Evolutionary conservation across 306 rosid species (phyloP).

Genomic region (Gynostemma pentaphyllum): DNA sequence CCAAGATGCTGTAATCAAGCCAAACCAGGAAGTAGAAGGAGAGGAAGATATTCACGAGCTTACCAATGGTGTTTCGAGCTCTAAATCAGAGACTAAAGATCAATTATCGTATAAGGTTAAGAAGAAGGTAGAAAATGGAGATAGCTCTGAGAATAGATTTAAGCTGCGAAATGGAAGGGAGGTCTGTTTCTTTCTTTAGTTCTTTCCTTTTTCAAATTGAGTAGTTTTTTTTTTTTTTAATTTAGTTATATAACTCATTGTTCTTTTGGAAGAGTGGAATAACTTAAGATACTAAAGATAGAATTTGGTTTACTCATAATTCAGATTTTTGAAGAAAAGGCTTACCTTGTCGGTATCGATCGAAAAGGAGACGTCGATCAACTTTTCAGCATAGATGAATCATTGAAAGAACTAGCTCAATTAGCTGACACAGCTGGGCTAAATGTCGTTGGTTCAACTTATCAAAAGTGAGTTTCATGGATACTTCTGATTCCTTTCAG

Average conservation of each 20-base stretch:
- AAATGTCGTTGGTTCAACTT: slow-evolving; percentile 69
- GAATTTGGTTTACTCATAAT: slow-evolving; percentile 1
- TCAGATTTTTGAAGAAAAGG: slow-evolving; percentile 80
- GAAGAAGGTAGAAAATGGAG: slow-evolving; percentile 40
- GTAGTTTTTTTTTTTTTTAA: too few species aligned
- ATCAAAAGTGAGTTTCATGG: slow-evolving; percentile 43
- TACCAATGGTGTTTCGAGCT: background rate
- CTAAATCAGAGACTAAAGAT: slow-evolving; percentile 1
- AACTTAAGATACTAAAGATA: background rate
- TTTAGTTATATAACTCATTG: background rate
- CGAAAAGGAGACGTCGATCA: slow-evolving; percentile 41
- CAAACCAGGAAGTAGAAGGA: background rate
- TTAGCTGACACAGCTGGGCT: slow-evolving; percentile 95
- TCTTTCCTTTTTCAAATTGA: background rate
- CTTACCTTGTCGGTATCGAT: slow-evolving; percentile 80
- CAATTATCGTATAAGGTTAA: slow-evolving; percentile 18
- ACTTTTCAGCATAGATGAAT: slow-evolving; percentile 58
- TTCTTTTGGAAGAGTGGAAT: background rate
- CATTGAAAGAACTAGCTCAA: slow-evolving; percentile 68
- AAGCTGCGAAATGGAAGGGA: slow-evolving; percentile 81
- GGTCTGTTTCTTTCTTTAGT: slow-evolving; percentile 25
- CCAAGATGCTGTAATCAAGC: background rate
- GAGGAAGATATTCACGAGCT: background rate
- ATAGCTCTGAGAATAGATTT: slow-evolving; percentile 39
- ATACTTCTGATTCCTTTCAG: background rate